Base-by-base conservation (phyloP, 2,329 filamentous ascomycete genomes). In the Rhinocladiella similis region DNA sequence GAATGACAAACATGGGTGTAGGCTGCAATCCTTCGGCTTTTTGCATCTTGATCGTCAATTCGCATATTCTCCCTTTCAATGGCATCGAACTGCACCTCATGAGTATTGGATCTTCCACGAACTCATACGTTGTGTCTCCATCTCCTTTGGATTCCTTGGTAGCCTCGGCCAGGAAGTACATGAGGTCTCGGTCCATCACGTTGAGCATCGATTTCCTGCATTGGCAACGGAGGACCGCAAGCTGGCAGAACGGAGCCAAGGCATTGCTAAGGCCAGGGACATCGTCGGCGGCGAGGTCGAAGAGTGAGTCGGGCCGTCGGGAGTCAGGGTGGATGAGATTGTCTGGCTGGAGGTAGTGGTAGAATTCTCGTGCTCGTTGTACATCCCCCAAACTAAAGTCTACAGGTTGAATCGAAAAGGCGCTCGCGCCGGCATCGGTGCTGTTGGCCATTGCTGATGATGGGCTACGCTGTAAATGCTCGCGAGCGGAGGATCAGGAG, bases 141-240 rank as follows among this genome's bases (percentile, higher is more conserved):
- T 62, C 56, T 22, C 65, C 65, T 27, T 77, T 64, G 25, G 70
- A 69, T 9, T 79, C 65, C 49, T 69, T 69, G 5, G 74, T 62
- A 14, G 77, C 74, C 63, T 82, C 80, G n/a, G 77, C 77, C 14
- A 82, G 66, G 25, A 81, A 75, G 55, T 77, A 80, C 59, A 80
- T 77, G 19, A 68, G 72, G 7, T 77, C 70, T 19, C 73, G 71
- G 60, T 80, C 79, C 52, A 82, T 76, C 10, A 81, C 69, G 57
- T 73, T 77, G 47, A 76, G 70, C 48, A 76, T 59, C 1, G 72
- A 72, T 19, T 74, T 69, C 54, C 73, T 67, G 3, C 68, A 70
- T 53, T 59, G 35, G 47, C 53, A 55, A 42, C 58, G 58, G 7
- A 61, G 25, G 1, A 56, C 55, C 5, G 54, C 45, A 18, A 61